Evolutionary conservation across 2,329 filamentous ascomycete species (phyloP).

Genomic region (Blastomyces parvus): DNA sequence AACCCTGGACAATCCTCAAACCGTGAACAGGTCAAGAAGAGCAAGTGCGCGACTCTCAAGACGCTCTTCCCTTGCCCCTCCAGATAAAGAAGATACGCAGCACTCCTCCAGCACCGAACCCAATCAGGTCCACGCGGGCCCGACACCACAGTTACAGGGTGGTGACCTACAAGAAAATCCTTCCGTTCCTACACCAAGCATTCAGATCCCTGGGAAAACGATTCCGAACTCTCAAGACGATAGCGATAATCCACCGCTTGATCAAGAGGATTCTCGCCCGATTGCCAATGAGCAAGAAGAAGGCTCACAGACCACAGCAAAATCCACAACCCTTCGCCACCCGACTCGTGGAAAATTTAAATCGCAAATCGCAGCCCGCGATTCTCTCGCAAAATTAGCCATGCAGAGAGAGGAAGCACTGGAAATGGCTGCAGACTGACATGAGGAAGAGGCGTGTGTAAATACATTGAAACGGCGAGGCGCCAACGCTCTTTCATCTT

Average conservation of each 20-base stretch:
- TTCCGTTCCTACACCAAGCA: neutral
- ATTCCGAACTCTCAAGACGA: constrained; percentile 4
- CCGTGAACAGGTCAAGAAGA: neutral
- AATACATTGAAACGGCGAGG: neutral
- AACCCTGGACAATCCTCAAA: neutral
- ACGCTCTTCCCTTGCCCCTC: neutral
- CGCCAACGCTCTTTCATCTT: neutral
- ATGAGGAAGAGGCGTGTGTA: neutral
- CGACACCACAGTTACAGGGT: neutral
- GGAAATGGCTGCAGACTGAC: constrained; percentile 22
- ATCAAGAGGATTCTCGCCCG: neutral
- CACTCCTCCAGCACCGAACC: neutral
- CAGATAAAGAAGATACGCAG: neutral
- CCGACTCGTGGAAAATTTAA: constrained; percentile 18
- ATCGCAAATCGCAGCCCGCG: constrained; percentile 27
- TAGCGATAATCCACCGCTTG: neutral
- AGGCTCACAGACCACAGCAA: neutral
- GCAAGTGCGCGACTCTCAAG: constrained; percentile 3
- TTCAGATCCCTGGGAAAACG: neutral
- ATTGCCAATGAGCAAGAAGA: neutral
- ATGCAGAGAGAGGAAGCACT: constrained; percentile 34
- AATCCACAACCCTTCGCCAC: neutral
- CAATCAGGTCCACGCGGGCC: neutral
- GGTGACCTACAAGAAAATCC: neutral
- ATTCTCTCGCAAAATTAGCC: constrained; percentile 27